Evolutionary conservation across 768 basidiomycete genomes (phyloP), one percentile per base, ranked within the genome.

Genomic region (Symmetrospora coprosmae): DNA sequence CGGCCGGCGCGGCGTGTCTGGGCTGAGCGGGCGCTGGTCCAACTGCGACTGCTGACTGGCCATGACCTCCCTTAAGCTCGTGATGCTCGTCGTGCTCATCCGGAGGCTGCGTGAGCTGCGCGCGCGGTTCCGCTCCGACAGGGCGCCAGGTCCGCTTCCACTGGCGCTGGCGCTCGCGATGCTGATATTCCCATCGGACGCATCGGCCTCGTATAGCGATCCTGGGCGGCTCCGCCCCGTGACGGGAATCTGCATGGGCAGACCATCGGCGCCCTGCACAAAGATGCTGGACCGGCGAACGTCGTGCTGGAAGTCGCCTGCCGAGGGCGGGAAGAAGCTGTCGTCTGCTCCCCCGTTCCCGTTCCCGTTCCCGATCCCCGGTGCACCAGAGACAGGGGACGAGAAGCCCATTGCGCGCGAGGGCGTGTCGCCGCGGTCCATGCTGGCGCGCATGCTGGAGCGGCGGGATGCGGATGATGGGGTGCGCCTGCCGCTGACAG

Each of bases 251-350:
- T 25, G 38, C 31, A 43, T 45, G 34, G 37, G 23, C 13, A 30
- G 30, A 11, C 62, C 62, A 39, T 63, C 51, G n/a, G 62, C 40
- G 2, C 62, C 62, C n/a, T 38, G 31, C 2, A 63, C 53, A 37
- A 21, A 52, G 25, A 63, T 63, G 30, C 40, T 46, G 2, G 38
- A 21, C 50, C 62, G 25, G 9, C 62, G 52, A 19, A 63, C 46
- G 28, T 63, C 62, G n/a, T 38, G 46, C 13, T 56, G 60, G 33
- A 61, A 61, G 49, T 61, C 60, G 31, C 60, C 60, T 28, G 60
- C 60, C 2, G 55, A 58, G 33, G 55, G 55, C 17, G 55, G 55
- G n/a, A 9, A 46, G 30, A 46, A 58, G 4, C 25, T 19, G 7
- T 25, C 51, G 6, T 41, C 51, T 23, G 35, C 37, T 25, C 35